Percentiles rank a stretch among this genome's conserved stretches.
Evolutionary conservation across 495 filamentous ascomycete genomes (phyloP).

Genomic region (Recurvomyces mirabilis): DNA sequence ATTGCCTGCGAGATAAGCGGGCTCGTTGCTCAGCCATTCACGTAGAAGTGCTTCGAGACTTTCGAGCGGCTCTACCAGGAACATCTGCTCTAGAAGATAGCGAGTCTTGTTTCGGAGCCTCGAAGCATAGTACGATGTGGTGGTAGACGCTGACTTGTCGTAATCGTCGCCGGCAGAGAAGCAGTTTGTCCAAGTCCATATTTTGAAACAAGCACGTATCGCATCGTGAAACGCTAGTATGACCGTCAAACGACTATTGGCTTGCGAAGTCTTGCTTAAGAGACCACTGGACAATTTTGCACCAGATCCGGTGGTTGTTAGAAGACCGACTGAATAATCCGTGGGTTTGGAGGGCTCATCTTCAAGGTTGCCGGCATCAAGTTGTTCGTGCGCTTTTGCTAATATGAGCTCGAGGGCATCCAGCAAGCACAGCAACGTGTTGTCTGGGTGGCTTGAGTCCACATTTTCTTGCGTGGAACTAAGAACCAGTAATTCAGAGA

Average conservation of each 20-base stretch:
- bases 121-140: slow-evolving; percentile 78
- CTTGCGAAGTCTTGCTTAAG: slow-evolving; percentile 61
- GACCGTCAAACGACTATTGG: slow-evolving; percentile 90
- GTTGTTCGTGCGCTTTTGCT: slow-evolving; percentile 73
- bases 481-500: slow-evolving; percentile 47
- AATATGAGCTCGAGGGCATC: slow-evolving; percentile 86
- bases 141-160: slow-evolving; percentile 62
- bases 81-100: slow-evolving; percentile 81
- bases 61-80: slow-evolving; percentile 87
- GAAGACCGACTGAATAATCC: slow-evolving; percentile 81
- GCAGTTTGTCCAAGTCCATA: slow-evolving; percentile 81
- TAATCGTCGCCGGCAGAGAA: slow-evolving; percentile 46
- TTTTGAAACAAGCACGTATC: slow-evolving; percentile 76
- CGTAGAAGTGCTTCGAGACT: slow-evolving; percentile 83
- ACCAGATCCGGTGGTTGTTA: slow-evolving; percentile 92
- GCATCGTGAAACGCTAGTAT: slow-evolving; percentile 95
- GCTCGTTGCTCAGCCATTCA: slow-evolving; percentile 59
- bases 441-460: slow-evolving; percentile 43
- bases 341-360: slow-evolving; percentile 62
- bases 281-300: slow-evolving; percentile 73
- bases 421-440: slow-evolving; percentile 62
- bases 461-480: slow-evolving; percentile 36
- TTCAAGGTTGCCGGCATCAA: slow-evolving; percentile 58
- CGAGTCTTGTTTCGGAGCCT: slow-evolving; percentile 82
- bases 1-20: slow-evolving; percentile 21